Conservation (phyloP, 1,139 yeast species). For the Magnusiomyces magnusii region DNA sequence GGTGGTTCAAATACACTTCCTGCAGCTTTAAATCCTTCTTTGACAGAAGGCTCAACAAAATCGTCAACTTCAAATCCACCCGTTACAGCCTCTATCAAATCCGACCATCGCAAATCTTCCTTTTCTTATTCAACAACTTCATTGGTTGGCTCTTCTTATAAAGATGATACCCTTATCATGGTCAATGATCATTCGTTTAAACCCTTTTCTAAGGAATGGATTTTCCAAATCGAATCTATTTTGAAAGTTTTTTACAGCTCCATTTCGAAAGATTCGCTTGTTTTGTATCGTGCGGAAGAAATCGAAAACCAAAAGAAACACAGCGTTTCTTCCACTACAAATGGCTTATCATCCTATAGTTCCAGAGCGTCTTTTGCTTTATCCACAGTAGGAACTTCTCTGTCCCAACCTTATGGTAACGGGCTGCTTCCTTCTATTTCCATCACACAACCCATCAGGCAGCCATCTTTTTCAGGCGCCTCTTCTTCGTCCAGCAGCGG, state of each 20-base stretch:
- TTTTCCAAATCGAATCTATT: slow-evolving; percentile 25
- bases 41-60: background rate
- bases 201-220: slow-evolving; percentile 26
- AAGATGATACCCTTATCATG: slow-evolving; percentile 21
- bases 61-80: background rate
- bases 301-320: slow-evolving; percentile 8
- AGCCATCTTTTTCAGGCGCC: background rate
- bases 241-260: slow-evolving; percentile 26
- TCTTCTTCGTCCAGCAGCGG: background rate
- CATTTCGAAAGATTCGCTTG: slow-evolving; percentile 26
- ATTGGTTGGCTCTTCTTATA: slow-evolving; percentile 6
- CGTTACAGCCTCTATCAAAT: background rate
- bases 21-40: background rate
- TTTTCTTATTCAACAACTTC: slow-evolving; percentile 11
- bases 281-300: slow-evolving; percentile 23
- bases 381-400: slow-evolving; percentile 3
- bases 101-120: slow-evolving; percentile 14
- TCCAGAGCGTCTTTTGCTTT: slow-evolving; percentile 10
- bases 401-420: slow-evolving; percentile 5
- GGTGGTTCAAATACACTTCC: background rate
- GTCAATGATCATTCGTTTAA: slow-evolving; percentile 21
- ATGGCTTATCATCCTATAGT: slow-evolving; percentile 1
- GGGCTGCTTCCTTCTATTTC: slow-evolving; percentile 15
- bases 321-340: slow-evolving; percentile 2
- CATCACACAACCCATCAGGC: slow-evolving; percentile 12